phyloP scores from a whole-genome alignment of 305 asterid genomes.

The Solanum chacoense region DNA sequence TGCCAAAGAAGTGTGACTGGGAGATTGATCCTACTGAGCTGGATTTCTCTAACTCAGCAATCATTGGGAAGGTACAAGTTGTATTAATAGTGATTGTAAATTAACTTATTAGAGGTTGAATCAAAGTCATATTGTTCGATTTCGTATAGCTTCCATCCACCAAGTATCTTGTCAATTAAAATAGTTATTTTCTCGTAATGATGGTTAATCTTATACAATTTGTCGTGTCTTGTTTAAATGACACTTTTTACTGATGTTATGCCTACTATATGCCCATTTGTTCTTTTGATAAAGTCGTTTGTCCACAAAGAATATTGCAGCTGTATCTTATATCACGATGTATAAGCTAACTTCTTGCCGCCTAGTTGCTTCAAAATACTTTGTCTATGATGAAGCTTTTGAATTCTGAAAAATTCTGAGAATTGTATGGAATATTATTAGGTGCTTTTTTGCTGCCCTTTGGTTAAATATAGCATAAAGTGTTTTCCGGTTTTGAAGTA shows the following conservation, averaged over 20 bases:
- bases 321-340: neutral
- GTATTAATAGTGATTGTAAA: neutral
- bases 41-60: conserved; percentile 60
- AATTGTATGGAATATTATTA: neutral
- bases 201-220: neutral
- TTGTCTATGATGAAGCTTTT: neutral
- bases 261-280: neutral
- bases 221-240: neutral
- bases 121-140: neutral
- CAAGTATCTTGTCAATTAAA: neutral
- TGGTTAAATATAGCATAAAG: neutral
- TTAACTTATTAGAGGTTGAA: conserved; percentile 1
- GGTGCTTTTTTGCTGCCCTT: neutral
- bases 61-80: conserved; percentile 72
- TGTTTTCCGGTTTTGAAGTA: neutral
- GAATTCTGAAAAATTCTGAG: neutral
- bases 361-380: neutral
- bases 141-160: neutral
- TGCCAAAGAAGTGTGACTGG: conserved; percentile 97
- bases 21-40: conserved; percentile 84
- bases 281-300: neutral
- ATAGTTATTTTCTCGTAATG: neutral
- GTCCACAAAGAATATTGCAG: neutral
- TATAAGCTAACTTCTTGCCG: neutral
- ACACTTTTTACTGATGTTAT: neutral